A percentile compares a stretch with the other conserved stretches of the same genome.
phyloP scores from a whole-genome alignment of 208 protist genomes.

The Tetramitus jugosus region DNA sequence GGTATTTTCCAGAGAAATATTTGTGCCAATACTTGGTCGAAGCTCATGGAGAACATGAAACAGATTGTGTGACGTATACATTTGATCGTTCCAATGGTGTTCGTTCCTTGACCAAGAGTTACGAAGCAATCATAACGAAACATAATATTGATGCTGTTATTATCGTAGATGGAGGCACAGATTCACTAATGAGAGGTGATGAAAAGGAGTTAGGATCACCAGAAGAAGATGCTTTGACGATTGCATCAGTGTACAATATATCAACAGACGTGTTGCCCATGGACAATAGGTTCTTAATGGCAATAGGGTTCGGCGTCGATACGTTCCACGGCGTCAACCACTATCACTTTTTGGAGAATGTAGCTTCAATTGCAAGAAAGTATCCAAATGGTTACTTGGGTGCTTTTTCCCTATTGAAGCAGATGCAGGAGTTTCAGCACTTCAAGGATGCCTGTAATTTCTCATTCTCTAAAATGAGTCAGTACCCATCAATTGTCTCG shows the following conservation, averaged over 20 bases:
- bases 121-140: background rate
- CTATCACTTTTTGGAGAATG: constrained; percentile 1
- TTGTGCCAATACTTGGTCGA: background rate
- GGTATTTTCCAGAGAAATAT: background rate
- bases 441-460: background rate
- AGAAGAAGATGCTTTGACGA: background rate
- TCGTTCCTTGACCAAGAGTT: background rate
- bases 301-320: constrained; percentile 1
- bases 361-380: background rate
- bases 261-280: background rate
- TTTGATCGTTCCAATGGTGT: background rate
- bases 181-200: background rate
- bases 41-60: background rate
- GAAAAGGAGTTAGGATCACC: background rate
- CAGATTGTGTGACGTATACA: background rate
- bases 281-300: background rate
- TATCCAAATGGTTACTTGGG: background rate
- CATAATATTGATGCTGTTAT: background rate
- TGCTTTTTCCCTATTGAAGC: background rate
- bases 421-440: background rate
- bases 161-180: background rate
- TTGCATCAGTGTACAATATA: background rate
- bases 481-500: background rate
- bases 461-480: background rate
- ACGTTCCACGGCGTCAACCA: background rate